Percentiles rank a stretch among this genome's conserved stretches.
These are phyloP conservation scores for Gracilaria domingensis DNA, from an alignment of 23 red algal species.

Conservation along the genomic window DNA sequence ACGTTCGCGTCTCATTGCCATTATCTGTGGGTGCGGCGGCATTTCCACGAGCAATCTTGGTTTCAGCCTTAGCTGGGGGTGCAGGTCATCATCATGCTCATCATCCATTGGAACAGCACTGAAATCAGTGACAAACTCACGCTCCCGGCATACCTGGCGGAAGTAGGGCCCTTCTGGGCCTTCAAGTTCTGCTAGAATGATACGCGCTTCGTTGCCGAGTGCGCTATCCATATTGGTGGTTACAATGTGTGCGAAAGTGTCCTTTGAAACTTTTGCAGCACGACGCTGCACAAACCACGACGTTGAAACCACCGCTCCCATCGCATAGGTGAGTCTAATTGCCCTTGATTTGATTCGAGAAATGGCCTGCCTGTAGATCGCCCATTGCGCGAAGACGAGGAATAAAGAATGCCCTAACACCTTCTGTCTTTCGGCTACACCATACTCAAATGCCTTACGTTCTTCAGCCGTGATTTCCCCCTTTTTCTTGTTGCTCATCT, in stretches of 20 bases:
- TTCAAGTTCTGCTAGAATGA: constrained; percentile 65
- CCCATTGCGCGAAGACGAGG: constrained; percentile 68
- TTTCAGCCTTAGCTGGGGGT: constrained; percentile 64
- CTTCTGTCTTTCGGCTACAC: constrained; percentile 50
- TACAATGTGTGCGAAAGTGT: constrained; percentile 56
- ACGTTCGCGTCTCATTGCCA: not conserved
- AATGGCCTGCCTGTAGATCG: constrained; percentile 56
- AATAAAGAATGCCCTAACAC: constrained; percentile 62
- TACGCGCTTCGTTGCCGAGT: constrained; percentile 64
- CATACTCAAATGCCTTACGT: constrained; percentile 67
- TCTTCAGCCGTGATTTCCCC: constrained; percentile 46
- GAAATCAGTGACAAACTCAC: constrained; percentile 42
- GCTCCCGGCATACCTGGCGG: constrained; percentile 37
- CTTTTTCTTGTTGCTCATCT: constrained; percentile 7
- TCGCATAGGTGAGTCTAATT: constrained; percentile 39
- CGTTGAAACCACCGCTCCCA: constrained; percentile 39
- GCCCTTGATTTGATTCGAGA: constrained; percentile 37
- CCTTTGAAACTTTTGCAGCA: constrained; percentile 40
- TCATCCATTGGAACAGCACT: constrained; percentile 4
- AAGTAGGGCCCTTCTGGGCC: constrained; percentile 73
- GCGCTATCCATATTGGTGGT: constrained; percentile 43
- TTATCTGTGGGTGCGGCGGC: not conserved
- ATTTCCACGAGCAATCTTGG: constrained; percentile 34
- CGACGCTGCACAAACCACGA: constrained; percentile 41
- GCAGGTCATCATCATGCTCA: constrained; percentile 54